Conservation (phyloP, 352 stramenopile species). For the Phytophthora pistaciae region DNA sequence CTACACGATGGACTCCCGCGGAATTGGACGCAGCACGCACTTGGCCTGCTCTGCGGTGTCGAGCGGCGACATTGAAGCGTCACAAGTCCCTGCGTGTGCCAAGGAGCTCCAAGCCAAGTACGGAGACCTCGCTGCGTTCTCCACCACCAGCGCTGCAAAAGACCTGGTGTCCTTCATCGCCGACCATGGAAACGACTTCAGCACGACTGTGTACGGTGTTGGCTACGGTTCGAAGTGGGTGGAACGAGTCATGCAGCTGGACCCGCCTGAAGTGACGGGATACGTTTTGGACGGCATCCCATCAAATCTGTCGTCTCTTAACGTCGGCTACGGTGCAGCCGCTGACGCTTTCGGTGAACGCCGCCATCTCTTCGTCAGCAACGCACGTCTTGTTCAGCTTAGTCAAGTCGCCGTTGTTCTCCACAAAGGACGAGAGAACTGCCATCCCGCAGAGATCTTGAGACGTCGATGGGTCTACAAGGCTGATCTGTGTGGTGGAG, state of each 20-base stretch:
- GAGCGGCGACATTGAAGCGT: too few relatives aligned
- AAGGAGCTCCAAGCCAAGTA: slow-evolving; percentile 38
- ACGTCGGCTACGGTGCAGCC: slow-evolving; percentile 42
- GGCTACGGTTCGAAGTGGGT: slow-evolving; percentile 51
- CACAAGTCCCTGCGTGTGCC: slow-evolving; percentile 15
- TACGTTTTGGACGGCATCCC: slow-evolving; percentile 53
- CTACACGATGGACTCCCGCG: too few relatives aligned
- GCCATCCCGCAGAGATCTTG: too few relatives aligned
- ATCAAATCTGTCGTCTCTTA: slow-evolving; percentile 32
- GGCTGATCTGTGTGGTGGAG: too few relatives aligned
- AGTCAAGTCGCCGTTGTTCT: too few relatives aligned
- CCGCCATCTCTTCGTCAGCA: too few relatives aligned
- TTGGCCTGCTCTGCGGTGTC: too few relatives aligned
- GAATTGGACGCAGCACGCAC: too few relatives aligned
- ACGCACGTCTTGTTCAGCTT: too few relatives aligned
- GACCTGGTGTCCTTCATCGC: slow-evolving; percentile 33
- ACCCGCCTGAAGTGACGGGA: slow-evolving; percentile 13
- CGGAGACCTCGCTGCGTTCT: slow-evolving; percentile 44
- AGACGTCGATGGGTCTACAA: too few relatives aligned
- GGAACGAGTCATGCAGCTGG: slow-evolving; percentile 50
- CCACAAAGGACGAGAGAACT: too few relatives aligned
- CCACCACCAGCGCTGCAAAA: slow-evolving; percentile 37
- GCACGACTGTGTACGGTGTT: slow-evolving; percentile 40
- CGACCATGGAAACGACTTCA: background rate
- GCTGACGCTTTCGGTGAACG: slow-evolving; percentile 24